phyloP scores from a whole-genome alignment of 1,139 yeast genomes.

The Pichia sp. region DNA sequence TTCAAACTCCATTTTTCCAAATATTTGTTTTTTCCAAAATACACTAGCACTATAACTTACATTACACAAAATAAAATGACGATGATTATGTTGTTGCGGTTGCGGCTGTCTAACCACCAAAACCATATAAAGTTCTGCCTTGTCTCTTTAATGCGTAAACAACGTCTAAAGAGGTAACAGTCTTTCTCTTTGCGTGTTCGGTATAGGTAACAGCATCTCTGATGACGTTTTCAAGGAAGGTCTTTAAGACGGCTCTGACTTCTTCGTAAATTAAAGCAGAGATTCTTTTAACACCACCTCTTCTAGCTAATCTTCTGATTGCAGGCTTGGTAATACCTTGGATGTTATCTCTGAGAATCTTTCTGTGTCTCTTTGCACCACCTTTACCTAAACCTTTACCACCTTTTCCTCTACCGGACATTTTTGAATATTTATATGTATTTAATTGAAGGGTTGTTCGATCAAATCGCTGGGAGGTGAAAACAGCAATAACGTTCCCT shows the following conservation, averaged over 20 bases:
- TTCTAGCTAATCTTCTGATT: conserved; percentile 99
- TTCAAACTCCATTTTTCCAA: too few species aligned
- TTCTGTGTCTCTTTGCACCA: conserved; percentile 99
- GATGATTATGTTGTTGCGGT: too few species aligned
- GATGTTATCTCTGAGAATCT: conserved; percentile 97
- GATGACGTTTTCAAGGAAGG: conserved; percentile 94
- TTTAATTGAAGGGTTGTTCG: not conserved
- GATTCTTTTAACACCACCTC: conserved; percentile 99
- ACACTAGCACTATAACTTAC: not conserved
- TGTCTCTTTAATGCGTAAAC: conserved; percentile 99
- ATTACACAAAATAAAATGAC: too few species aligned
- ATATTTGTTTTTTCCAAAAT: not conserved
- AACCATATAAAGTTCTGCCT: conserved; percentile 99
- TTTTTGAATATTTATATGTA: conserved; percentile 35
- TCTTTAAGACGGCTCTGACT: conserved; percentile 94
- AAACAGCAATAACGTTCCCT: not conserved
- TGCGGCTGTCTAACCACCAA: conserved; percentile 76
- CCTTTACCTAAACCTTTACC: conserved; percentile 99
- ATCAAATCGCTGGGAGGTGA: not conserved
- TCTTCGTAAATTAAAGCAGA: conserved; percentile 98
- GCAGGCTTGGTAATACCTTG: conserved; percentile 99
- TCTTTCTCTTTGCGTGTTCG: conserved; percentile 99
- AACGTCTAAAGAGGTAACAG: conserved; percentile 97
- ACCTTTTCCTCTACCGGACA: conserved; percentile 99
- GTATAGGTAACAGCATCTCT: conserved; percentile 99